Evolutionary conservation across 148 eudicot genomes (phyloP).

Genomic region (Rhododendron simsii): DNA sequence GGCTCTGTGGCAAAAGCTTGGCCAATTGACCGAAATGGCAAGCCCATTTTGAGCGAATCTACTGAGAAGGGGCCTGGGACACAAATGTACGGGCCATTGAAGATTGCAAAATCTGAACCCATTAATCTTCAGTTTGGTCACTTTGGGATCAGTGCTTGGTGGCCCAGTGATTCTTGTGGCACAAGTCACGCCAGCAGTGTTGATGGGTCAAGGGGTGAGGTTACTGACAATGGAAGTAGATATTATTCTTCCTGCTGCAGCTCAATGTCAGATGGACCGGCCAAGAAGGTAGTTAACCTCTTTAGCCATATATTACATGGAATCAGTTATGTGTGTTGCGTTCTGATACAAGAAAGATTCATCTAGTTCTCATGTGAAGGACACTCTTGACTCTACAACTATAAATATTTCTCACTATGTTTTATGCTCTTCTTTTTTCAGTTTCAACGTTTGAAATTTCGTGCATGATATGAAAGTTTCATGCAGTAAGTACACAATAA

Average conservation of each 20-base stretch:
- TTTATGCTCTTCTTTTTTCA: neutral
- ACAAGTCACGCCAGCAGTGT: slow-evolving; percentile 86
- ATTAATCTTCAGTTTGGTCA: slow-evolving; percentile 97
- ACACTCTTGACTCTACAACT: neutral
- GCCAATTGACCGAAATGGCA: slow-evolving; percentile 74
- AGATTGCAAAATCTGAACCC: slow-evolving; percentile 72
- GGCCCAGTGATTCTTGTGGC: slow-evolving; percentile 81
- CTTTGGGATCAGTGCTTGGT: slow-evolving; percentile 98
- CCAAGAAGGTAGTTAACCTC: slow-evolving; percentile 70
- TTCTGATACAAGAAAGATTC: neutral
- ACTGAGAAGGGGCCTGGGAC: slow-evolving; percentile 40
- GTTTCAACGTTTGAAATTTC: neutral
- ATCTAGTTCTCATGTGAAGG: neutral
- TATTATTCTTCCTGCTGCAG: slow-evolving; percentile 83
- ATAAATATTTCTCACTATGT: neutral
- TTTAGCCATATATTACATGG: neutral
- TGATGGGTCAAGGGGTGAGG: slow-evolving; percentile 75
- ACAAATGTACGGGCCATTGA: slow-evolving; percentile 82
- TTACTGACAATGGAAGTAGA: slow-evolving; percentile 71
- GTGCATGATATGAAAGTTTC: neutral
- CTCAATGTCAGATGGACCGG: slow-evolving; percentile 67
- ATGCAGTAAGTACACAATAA: neutral
- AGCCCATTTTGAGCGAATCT: slow-evolving; percentile 33
- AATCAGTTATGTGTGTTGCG: too few species aligned
- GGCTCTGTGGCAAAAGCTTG: slow-evolving; percentile 98